Evolutionary conservation across 495 filamentous ascomycete genomes (phyloP), one percentile per base, ranked within the genome.

Genomic region (Hyaloscypha finlandica): DNA sequence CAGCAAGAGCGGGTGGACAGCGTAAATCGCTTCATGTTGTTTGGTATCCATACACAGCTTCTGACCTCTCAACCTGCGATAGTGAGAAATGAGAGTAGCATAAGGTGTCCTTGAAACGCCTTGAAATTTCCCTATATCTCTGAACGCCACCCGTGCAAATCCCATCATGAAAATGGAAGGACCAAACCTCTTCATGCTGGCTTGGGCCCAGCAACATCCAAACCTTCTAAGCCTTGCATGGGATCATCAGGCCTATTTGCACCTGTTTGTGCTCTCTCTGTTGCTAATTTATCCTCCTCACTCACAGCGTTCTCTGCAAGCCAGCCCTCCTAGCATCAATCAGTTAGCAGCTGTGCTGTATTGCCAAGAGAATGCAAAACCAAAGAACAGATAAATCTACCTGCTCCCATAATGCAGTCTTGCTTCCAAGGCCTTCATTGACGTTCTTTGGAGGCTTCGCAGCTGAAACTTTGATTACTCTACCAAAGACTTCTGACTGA

Each of bases 381-480:
- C 25, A 52, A 68, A 16, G 29, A 3, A 60, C 62, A 58, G 3
- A 6, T 6, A 1, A 20, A 74, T 87, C 56, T 81, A 97, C 94
- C 89, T 97, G 95, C 78, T 97, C 92, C 95, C 95, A 99, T 66
- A 99, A 85, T 9, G 95, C 96, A n/a, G 90, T 97, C 81, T 92
- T 96, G 79, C 90, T 92, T 35, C 94, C 94, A 12, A 99, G 74
- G 16, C 93, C 91, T 72, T 94, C 91, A 61, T 90, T 91, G 58
- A 84, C 85, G 59, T 94, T 92, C 83, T 96, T 97, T 68, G 94
- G 93, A 31, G 93, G 88, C 78, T 97, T 99, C 32, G 96, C 95
- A 42, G 88, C 84, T 16, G 92, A 92, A 20, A 98, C 95, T 76
- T 91, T 96, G 77, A 99, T 89, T 3, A 95, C 90, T 35, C 91